These are phyloP conservation scores for Cornus florida DNA, from an alignment of 148 eudicot species.

Conservation along the genomic window DNA sequence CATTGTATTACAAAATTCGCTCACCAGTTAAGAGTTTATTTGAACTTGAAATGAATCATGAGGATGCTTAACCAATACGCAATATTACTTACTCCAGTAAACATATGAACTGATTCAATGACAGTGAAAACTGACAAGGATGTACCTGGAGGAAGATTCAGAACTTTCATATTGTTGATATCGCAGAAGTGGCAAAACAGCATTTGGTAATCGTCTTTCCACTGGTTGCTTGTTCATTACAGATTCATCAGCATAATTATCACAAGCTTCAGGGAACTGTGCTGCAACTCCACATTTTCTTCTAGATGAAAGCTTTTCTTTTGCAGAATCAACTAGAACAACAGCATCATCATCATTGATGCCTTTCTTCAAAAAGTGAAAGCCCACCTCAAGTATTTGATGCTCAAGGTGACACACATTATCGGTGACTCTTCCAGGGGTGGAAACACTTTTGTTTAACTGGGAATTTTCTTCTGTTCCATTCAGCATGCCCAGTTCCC, in stretches of 20 bases:
- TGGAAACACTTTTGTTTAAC: slow-evolving; percentile 38
- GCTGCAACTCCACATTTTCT: slow-evolving; percentile 29
- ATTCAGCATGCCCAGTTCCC: slow-evolving; percentile 33
- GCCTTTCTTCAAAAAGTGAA: slow-evolving; percentile 29
- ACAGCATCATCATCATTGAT: slow-evolving; percentile 28
- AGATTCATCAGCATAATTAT: slow-evolving; percentile 23
- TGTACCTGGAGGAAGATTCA: slow-evolving; percentile 82
- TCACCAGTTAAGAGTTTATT: background rate
- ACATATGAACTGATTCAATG: background rate
- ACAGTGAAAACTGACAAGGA: slow-evolving; percentile 10
- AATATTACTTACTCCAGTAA: background rate
- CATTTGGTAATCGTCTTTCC: slow-evolving; percentile 55
- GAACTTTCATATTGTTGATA: slow-evolving; percentile 73
- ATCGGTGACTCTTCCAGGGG: slow-evolving; percentile 34
- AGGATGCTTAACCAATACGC: background rate
- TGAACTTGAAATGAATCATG: background rate
- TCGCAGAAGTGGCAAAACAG: slow-evolving; percentile 55
- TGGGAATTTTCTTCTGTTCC: slow-evolving; percentile 40
- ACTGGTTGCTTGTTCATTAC: slow-evolving; percentile 35
- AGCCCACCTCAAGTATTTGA: slow-evolving; percentile 31
- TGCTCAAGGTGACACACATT: slow-evolving; percentile 36
- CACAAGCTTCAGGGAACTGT: slow-evolving; percentile 34
- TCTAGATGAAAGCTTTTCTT: slow-evolving; percentile 34
- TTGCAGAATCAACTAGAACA: slow-evolving; percentile 38
- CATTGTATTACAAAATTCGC: background rate